Conservation (phyloP, 345 rosid species). For the Boechera retrofracta region DNA sequence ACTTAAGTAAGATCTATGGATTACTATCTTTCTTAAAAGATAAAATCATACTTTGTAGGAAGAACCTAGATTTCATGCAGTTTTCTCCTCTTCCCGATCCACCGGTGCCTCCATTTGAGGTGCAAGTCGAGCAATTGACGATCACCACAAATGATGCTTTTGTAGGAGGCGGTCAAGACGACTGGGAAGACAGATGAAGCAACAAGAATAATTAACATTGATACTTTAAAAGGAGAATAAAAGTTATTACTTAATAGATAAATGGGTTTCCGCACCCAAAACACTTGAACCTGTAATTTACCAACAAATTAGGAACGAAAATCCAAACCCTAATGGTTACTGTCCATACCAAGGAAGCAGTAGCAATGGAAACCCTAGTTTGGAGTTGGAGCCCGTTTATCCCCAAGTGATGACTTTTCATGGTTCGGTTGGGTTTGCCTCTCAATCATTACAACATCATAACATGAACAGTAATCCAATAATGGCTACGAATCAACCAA, state of each 20-base stretch:
- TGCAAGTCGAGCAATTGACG: background rate
- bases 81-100: background rate
- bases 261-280: background rate
- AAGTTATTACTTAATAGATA: no score
- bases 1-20: background rate
- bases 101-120: background rate
- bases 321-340: background rate
- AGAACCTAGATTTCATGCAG: background rate
- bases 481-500: constrained; percentile 5
- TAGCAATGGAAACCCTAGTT: constrained; percentile 14
- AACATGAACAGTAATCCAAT: background rate
- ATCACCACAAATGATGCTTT: background rate
- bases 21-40: background rate
- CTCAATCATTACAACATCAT: constrained; percentile 7
- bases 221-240: no score
- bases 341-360: constrained; percentile 18
- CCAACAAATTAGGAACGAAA: background rate
- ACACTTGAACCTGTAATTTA: background rate
- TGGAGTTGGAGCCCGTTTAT: constrained; percentile 11
- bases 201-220: no score
- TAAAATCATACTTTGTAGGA: background rate
- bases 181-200: background rate
- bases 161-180: background rate
- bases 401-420: background rate
- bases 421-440: background rate